Base-by-base conservation (phyloP, 164 flowering plant genomes). In the Vitis rotundifolia region DNA sequence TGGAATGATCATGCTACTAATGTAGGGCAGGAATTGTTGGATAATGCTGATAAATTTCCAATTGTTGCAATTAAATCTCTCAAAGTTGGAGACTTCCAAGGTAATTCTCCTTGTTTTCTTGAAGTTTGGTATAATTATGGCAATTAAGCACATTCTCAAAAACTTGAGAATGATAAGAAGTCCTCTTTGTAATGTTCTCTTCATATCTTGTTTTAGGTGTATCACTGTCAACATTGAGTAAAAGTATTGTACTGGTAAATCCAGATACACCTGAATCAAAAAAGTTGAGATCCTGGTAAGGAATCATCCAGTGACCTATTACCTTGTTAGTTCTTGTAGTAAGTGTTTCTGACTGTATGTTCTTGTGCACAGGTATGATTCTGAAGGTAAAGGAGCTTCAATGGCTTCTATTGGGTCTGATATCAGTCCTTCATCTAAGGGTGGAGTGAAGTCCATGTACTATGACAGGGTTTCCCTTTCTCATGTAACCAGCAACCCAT, bases 1-100 rank as follows among this genome's bases (percentile, higher is more conserved):
- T 96, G 99, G 99, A 92, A 85, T 77, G 97, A 90, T 62, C 90
- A 80, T 73, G 99, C 97, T 26, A 93, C 95, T n/a, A 73, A 26
- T 64, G 65, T 84, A 14, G 99, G 98, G 4, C 97, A 96, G 72
- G 90, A 89, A 71, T 81, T 95, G 83, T 77, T 91, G 19, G 95
- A 96, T 22, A 81, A 76, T 69, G 91, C 79, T 68, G 94, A 89
- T 68, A 68, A 81, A 64, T 80, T 85, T 63, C 99, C 98, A 1
- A 67, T 96, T 58, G 87, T 93, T 72, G 98, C 98, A 28, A 80
- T 96, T 0, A 93, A 93, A 79, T 79, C 88, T 26, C 86, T 96
- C 12, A 91, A 75, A 84, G 99, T 96, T 70, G 94, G 97, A 51
- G 99, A 96, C 44, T 93, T 88, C 68, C 93, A 93, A 83, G 99